These are phyloP conservation scores for Leccinum subspadiceum DNA, from an alignment of 1,284 basidiomycete species.

Conservation along the genomic window DNA sequence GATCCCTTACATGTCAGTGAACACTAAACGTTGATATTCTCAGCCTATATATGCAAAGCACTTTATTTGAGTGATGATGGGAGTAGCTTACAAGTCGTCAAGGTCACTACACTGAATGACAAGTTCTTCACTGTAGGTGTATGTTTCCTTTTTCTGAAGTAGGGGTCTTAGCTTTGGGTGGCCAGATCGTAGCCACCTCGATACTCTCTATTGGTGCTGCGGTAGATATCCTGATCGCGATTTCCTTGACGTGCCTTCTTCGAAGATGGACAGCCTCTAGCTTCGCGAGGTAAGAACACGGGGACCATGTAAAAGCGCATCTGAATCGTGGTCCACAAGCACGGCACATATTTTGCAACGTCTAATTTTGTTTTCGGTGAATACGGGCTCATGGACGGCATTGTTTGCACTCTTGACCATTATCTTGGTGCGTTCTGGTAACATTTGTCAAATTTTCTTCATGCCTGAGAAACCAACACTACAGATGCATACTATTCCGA, in stretches of 20 bases:
- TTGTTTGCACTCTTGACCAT: conserved; percentile 9
- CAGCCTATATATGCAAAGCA: neutral
- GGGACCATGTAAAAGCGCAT: neutral
- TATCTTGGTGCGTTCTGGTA: conserved; percentile 10
- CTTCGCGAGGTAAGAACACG: neutral
- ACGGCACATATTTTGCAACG: conserved; percentile 8
- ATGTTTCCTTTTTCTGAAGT: neutral
- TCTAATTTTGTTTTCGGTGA: conserved; percentile 12
- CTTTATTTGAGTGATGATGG: neutral
- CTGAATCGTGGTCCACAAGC: conserved; percentile 1
- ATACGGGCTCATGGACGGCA: conserved; percentile 15
- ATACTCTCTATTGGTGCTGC: neutral
- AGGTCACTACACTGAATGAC: neutral
- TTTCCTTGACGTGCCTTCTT: conserved; percentile 7
- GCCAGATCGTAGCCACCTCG: neutral
- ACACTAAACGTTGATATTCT: neutral
- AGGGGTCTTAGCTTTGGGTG: neutral
- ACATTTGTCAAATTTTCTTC: neutral
- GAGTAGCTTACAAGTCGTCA: neutral
- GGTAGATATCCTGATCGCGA: conserved; percentile 12
- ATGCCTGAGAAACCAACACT: neutral
- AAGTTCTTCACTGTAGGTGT: neutral
- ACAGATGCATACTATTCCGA: conserved; percentile 5
- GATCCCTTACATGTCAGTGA: neutral
- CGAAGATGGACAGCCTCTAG: neutral